Base-by-base conservation (phyloP, 1,139 yeast genomes). In the Geotrichum histeridarum region DNA sequence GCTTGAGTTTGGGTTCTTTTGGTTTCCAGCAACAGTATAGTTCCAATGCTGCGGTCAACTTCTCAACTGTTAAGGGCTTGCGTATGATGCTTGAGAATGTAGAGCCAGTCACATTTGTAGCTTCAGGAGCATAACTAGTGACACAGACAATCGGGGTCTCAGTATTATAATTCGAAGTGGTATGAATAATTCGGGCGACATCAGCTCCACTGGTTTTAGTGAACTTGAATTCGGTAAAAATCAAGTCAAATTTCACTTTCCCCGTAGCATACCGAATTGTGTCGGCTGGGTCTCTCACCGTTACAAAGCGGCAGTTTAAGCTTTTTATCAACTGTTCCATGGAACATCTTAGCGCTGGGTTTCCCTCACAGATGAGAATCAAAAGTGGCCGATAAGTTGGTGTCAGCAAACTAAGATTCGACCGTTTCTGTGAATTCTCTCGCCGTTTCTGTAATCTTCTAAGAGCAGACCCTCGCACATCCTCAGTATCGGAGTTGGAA, bases 311-410 rank as follows among this genome's bases (percentile, higher is more conserved):
- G 70, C 96, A 89, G 0, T 95, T 95, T 37, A 84, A 68, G 54
- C 78, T 76, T 57, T 83, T 89, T 57, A 91, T 72, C 61, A 84
- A 76, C 57, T 78, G 80, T 49, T 82, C 79, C 44, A 85, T 78
- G 12, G 87, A 78, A 65, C 81, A 88, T 49, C 95, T 73, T 58
- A 87, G 84, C 51, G 85, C 85, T 0, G 96, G 93, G 58, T 87
- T 87, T 2, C 94, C 89, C 64, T 90, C 96, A 70, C 96, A 89
- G 33, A 89, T 77, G 48, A 91, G 72, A 2, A 89, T 83, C 66
- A 88, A 93, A 58, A 86, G 60, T 1, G 69, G 63, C 27, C 70
- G 56, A 46, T 58, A 61, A 2, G 48, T 53, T 51, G 57, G 75
- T 75, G 51, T 58, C 8, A 32, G 30, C 14, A 14, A 37, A 12